A percentile compares a stretch with the other conserved stretches of the same genome.
Conservation (phyloP, 441 rosid genomes). For the Gossypium gossypioides region DNA sequence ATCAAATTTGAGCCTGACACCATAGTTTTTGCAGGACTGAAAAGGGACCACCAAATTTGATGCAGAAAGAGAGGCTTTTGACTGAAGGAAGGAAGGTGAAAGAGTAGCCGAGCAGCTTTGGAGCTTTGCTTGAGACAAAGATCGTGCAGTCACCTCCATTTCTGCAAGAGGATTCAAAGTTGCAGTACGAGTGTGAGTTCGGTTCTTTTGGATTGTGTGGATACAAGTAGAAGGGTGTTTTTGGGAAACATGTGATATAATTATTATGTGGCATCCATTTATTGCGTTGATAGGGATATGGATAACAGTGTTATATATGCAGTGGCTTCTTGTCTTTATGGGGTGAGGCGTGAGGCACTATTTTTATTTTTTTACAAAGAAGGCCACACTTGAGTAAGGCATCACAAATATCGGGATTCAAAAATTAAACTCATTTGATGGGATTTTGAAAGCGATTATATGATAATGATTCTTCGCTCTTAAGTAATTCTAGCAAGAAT, state of each 20-base stretch:
- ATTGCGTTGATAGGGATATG: constrained; percentile 20
- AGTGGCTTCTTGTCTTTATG: background rate
- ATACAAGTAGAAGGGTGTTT: background rate
- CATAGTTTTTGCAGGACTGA: constrained; percentile 18
- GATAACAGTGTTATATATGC: constrained; percentile 23
- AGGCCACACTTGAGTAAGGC: too few species aligned
- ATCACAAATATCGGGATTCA: too few species aligned
- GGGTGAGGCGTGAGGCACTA: background rate
- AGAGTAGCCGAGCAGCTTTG: constrained; percentile 21
- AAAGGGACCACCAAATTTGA: constrained; percentile 17
- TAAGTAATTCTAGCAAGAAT: background rate
- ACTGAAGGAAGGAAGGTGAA: constrained; percentile 23
- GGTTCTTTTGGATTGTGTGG: constrained; percentile 10
- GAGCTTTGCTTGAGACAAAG: constrained; percentile 27
- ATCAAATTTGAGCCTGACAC: constrained; percentile 13
- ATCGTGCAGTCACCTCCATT: constrained; percentile 36
- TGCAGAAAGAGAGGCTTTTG: constrained; percentile 24
- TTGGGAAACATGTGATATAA: constrained; percentile 1
- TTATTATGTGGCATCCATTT: constrained; percentile 39
- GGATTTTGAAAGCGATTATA: too few species aligned
- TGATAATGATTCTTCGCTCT: too few species aligned
- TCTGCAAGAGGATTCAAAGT: background rate
- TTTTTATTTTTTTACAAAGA: too few species aligned
- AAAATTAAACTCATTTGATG: too few species aligned
- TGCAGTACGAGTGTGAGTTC: background rate